Percentiles rank a stretch among this genome's conserved stretches.
Conservation (phyloP, 768 basidiomycete genomes). For the Rhodosporidiobolus odoratus region DNA sequence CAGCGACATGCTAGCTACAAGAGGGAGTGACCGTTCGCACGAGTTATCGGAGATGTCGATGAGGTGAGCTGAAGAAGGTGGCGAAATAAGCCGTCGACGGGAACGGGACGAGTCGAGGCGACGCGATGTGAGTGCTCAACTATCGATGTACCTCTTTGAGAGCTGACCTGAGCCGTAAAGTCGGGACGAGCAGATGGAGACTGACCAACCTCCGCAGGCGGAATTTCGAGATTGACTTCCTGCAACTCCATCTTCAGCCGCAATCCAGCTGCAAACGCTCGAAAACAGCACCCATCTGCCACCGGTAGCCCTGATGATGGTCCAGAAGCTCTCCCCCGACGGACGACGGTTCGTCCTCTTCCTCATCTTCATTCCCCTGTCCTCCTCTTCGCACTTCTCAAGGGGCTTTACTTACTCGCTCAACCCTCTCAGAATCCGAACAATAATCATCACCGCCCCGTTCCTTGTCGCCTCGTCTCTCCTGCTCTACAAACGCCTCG, state of each 20-base stretch:
- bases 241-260: no score
- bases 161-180: no score
- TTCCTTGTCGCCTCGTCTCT: conserved; percentile 31
- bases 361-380: no score
- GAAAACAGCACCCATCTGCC: no score
- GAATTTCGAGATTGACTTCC: no score
- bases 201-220: no score
- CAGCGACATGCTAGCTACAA: neutral
- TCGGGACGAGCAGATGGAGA: no score
- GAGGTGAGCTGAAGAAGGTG: neutral
- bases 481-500: conserved; percentile 37
- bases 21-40: neutral
- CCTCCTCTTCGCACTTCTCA: neutral
- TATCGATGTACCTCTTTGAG: no score
- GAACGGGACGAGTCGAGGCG: no score
- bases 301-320: no score
- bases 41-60: neutral
- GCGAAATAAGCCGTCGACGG: neutral
- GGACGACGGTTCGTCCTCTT: conserved; percentile 11
- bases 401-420: no score
- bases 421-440: conserved; percentile 20
- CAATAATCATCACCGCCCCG: conserved; percentile 36
- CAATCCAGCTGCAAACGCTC: neutral
- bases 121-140: no score
- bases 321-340: conserved; percentile 14